Percentiles rank a stretch among this genome's conserved stretches.
phyloP scores from a whole-genome alignment of 495 filamentous ascomycete genomes.

The Diplogelasinospora grovesii region DNA sequence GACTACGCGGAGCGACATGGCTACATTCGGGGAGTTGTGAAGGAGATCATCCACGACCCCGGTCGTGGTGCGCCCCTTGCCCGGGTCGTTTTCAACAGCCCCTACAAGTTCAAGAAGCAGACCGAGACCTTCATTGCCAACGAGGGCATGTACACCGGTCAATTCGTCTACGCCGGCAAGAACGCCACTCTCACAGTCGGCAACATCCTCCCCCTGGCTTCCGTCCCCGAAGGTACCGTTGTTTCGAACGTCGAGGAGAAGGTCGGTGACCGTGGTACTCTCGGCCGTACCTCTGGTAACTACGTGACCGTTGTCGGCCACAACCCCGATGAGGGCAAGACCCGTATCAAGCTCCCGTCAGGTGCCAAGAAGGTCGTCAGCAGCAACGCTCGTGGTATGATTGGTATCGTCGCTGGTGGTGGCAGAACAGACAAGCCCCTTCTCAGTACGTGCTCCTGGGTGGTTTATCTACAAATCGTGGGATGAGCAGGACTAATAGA shows the following conservation, averaged over 20 bases:
- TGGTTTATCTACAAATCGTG: not conserved
- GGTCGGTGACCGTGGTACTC: conserved; percentile 87
- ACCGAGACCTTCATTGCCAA: conserved; percentile 99
- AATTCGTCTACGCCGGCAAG: conserved; percentile 99
- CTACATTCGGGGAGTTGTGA: conserved; percentile 93
- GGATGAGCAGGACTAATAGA: conserved; percentile 15
- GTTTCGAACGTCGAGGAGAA: conserved; percentile 99
- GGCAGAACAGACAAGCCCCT: conserved; percentile 99
- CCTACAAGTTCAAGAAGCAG: conserved; percentile 79
- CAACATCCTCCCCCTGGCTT: conserved; percentile 90
- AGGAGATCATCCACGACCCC: conserved; percentile 98
- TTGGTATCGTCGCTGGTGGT: conserved; percentile 98
- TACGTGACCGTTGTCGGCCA: conserved; percentile 98
- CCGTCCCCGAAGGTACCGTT: conserved; percentile 97
- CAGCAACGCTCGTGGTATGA: conserved; percentile 90
- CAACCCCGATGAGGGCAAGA: conserved; percentile 99
- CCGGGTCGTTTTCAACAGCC: conserved; percentile 90
- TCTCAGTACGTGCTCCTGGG: conserved; percentile 54
- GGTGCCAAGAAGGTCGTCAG: conserved; percentile 99
- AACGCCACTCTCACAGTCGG: conserved; percentile 90
- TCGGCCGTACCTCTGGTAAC: conserved; percentile 96
- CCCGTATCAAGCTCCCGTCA: conserved; percentile 95
- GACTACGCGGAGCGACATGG: conserved; percentile 95
- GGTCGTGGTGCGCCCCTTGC: conserved; percentile 97
- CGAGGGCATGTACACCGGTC: conserved; percentile 99